Evolutionary conservation across 2,329 filamentous ascomycete genomes (phyloP).

Genomic region (Massarina eburnea): DNA sequence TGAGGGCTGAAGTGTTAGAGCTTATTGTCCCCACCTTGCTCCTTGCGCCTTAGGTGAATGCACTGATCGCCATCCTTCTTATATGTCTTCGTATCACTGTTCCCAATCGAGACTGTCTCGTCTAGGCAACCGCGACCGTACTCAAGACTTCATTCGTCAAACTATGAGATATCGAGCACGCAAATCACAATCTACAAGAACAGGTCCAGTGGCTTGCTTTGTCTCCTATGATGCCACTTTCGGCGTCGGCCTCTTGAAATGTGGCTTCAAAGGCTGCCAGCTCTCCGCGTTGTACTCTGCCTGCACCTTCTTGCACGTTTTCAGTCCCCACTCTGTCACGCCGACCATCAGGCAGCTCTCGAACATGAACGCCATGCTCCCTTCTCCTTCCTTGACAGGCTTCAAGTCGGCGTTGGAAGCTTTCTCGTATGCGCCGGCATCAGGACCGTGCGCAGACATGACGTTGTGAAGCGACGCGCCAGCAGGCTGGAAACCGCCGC

Average conservation of each 20-base stretch:
- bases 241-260: conserved; percentile 41
- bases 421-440: conserved; percentile 60
- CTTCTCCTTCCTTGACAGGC: conserved; percentile 62
- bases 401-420: conserved; percentile 58
- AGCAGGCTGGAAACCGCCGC: conserved; percentile 62
- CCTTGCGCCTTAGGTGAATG: not conserved
- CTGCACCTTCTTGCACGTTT: conserved; percentile 70
- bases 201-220: conserved; percentile 30
- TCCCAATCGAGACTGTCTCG: too few relatives aligned
- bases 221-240: conserved; percentile 19
- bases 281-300: conserved; percentile 77
- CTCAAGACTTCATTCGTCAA: too few relatives aligned
- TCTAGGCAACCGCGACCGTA: too few relatives aligned
- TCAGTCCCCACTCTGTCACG: conserved; percentile 72
- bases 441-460: conserved; percentile 71
- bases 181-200: not conserved
- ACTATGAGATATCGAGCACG: too few relatives aligned
- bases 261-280: conserved; percentile 63
- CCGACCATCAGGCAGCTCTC: conserved; percentile 69
- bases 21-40: conserved; percentile 1
- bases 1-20: not conserved
- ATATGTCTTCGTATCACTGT: too few relatives aligned
- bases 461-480: conserved; percentile 70
- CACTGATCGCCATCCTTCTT: not conserved
- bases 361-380: conserved; percentile 70